Base-by-base conservation (phyloP, 129 eudicot species). In the Pittosporum tobira region DNA sequence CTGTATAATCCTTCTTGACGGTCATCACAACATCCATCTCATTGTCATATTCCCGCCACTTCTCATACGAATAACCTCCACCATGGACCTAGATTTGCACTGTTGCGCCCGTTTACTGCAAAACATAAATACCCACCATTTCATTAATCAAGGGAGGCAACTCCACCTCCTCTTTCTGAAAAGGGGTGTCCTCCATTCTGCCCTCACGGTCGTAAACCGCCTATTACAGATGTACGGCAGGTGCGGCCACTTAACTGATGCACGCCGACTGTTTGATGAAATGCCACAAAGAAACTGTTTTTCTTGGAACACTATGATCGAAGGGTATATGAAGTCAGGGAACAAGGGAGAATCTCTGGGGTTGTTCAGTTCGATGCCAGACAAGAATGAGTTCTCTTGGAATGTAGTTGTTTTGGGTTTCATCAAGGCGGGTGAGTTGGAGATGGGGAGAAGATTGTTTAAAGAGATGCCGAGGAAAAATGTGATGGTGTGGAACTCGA, bases 251-350 rank as follows among this genome's bases (percentile, higher is more conserved):
- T 51, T 83, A 24, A 1, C 12, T 6, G 84, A 87, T 44, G 94
- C 88, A 13, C 81, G 67, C 3, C 64, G 54, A 18, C 66, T 83
- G 87, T 91, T 91, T 22, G 98, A 87, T 27, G 96, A 87, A 83
- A 86, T 86, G 87, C 71, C 90, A 0, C 77, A 69, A 20, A 71
- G 85, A 62, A 91, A 81, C 47, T 55, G 59, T 60, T 91, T 91
- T 56, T 73, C 94, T 55, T 91, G 94, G 94, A 87, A 87, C 69
- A 83, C 94, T 26, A 61, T 91, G 73, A 65, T 86, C 22, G 94
- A 91, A 78, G 90, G 94, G 2, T 78, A 80, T 19, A 62, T 82
- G 65, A 83, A 75, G 68, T 49, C 65, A 22, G 77, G 88, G 4
- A 40, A 67, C 24, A 51, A 49, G 14, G 59, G 59, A 29, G 68